Base-by-base conservation (phyloP, 1,284 basidiomycete species). In the Amylostereum areolatum region DNA sequence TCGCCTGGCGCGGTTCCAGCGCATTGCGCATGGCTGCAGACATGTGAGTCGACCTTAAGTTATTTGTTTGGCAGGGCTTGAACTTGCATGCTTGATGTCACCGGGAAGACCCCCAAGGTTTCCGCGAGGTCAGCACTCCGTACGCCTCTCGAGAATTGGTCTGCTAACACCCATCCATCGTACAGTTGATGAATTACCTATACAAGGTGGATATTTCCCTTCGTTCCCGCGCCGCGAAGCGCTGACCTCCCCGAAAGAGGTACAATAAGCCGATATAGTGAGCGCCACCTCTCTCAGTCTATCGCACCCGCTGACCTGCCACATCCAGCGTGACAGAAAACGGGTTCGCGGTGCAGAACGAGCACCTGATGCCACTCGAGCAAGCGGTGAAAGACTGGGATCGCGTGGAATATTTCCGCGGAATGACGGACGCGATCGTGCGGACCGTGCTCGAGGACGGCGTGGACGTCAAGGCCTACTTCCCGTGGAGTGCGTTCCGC, bases 331-430 rank as follows among this genome's bases (percentile, higher is more conserved):
- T 85, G 30, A 86, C 82, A 3, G 83, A 88, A 66, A 86, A 87
- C 61, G 85, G 85, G 0, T 89, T 86, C 60, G 75, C 85, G 1
- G 79, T 83, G 52, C 85, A 82, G 61, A 77, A 80, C 58, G 88
- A 91, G 65, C 68, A 74, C 58, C 59, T 57, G 10, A 72, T 79
- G 60, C 57, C 79, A 1, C 56, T 74, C 3, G 74, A 78, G 40
- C 70, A 83, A 45, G 84, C 83, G 37, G 59, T 81, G 43, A 71
- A 84, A 42, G 87, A 90, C 63, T 60, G 62, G 1, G 83, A 84
- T 55, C 78, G 86, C 9, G 75, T 87, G 33, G 71, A 79, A 49
- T 89, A 87, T 66, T 90, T 80, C 70, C 65, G 71, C 30, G 85
- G 81, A 5, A 81, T 83, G 53, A 80, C 83, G 10, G 62, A 72